These are phyloP conservation scores for Aureobasidium zeae DNA, from an alignment of 2,329 filamentous ascomycete species.

Conservation along the genomic window DNA sequence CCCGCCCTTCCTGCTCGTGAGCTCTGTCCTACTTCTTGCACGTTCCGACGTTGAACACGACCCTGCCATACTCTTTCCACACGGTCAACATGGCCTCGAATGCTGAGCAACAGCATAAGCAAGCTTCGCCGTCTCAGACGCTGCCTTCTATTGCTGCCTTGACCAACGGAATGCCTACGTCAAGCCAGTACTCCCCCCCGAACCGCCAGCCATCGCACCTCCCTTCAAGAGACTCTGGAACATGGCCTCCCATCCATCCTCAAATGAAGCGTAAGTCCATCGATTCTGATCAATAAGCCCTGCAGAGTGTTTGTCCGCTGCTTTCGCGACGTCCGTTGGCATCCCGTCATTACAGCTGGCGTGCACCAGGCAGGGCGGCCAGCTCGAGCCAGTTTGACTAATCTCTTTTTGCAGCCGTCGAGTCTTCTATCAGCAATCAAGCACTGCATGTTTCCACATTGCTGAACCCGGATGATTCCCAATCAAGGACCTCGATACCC, in stretches of 20 bases:
- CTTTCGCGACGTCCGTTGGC: too few species aligned
- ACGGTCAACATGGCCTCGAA: constrained; percentile 15
- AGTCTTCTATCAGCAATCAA: constrained; percentile 25
- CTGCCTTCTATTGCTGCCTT: constrained; percentile 30
- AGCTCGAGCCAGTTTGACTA: too few species aligned
- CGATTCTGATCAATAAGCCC: too few species aligned
- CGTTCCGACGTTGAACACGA: constrained; percentile 11
- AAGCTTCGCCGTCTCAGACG: constrained; percentile 18
- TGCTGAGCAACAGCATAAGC: constrained; percentile 15
- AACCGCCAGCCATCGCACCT: constrained; percentile 25
- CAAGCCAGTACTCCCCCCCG: constrained; percentile 24
- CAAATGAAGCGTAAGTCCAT: constrained; percentile 33
- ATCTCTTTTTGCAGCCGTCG: constrained; percentile 1
- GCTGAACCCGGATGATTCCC: constrained; percentile 42
- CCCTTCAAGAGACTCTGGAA: constrained; percentile 30
- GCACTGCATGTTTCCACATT: constrained; percentile 41
- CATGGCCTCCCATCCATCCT: constrained; percentile 27
- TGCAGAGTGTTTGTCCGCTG: too few species aligned
- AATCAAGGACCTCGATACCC: constrained; percentile 34
- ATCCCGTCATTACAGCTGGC: too few species aligned
- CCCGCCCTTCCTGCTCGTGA: constrained; percentile 1
- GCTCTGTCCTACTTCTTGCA: constrained; percentile 8
- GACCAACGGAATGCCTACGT: constrained; percentile 28
- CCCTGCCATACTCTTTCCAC: constrained; percentile 1
- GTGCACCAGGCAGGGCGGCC: too few species aligned